phyloP scores from a whole-genome alignment of 306 rosid genomes.

The Dicorynia guianensis region DNA sequence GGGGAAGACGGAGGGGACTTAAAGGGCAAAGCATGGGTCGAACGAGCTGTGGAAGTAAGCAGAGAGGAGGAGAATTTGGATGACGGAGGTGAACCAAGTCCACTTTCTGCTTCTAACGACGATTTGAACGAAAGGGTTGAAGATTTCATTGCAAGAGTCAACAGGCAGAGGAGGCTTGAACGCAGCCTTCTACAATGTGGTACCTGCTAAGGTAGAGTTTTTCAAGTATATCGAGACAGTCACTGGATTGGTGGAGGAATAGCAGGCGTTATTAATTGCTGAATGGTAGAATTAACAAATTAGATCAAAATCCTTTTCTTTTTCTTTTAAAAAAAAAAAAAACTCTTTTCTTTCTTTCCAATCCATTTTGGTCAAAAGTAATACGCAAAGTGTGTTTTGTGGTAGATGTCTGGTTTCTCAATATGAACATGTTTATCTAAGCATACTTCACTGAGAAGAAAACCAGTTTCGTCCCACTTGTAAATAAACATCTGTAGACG shows the following conservation, averaged over 20 bases:
- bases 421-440: not conserved
- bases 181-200: constrained; percentile 50
- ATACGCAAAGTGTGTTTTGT: not conserved
- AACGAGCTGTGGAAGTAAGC: constrained; percentile 17
- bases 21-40: constrained; percentile 30
- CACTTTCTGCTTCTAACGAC: constrained; percentile 51
- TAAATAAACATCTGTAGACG: constrained; percentile 28
- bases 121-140: constrained; percentile 84
- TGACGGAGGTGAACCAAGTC: constrained; percentile 29
- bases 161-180: constrained; percentile 67
- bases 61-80: constrained; percentile 33
- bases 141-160: constrained; percentile 84
- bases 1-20: constrained; percentile 23
- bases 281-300: constrained; percentile 11
- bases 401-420: constrained; percentile 2
- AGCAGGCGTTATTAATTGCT: constrained; percentile 18
- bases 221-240: not conserved
- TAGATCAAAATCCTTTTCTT: constrained; percentile 16
- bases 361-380: constrained; percentile 5
- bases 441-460: constrained; percentile 45
- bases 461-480: constrained; percentile 41
- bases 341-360: not conserved
- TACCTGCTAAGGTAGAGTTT: constrained; percentile 27
- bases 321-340: no score
- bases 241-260: not conserved